Evolutionary conservation across 139 green algal genomes (phyloP), one percentile per base, ranked within the genome.

Genomic region (Chlamydomonas sp.): DNA sequence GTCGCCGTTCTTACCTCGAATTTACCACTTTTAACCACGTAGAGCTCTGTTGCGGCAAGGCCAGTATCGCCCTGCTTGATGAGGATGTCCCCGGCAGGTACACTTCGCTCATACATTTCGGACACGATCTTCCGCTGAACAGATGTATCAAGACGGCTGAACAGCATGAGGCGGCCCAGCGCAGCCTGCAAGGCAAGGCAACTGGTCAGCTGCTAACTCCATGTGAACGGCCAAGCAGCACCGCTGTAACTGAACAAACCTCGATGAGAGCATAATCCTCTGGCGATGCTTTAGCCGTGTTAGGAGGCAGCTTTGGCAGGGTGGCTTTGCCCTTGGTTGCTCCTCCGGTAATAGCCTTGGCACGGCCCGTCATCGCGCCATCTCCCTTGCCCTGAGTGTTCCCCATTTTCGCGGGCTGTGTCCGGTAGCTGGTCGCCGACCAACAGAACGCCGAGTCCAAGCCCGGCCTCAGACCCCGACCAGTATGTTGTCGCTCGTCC

Each of bases 51-150:
- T 62, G 96, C 95, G 60, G 92, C 93, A 12, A 97, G 80, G 62
- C 96, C 95, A 16, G 90, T 96, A 90, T 98, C 97, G 12, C 96
- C 97, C 90, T 99, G 95, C 73, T 96, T 96, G 92, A 99, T 99
- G 49, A 99, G 92, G 68, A 99, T 98, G 77, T 99, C 97, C 3
- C 93, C 94, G 49, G 94, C 94, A 57, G 74, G 78, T 14, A 94
- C 90, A 7, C 74, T 89, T 2, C 91, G 88, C 89, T 97, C 93
- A 84, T 92, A 95, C 94, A 96, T 97, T 80, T 95, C 93, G 17
- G 78, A 77, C 8, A 97, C 95, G 60, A 98, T 91, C 64, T 93
- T 95, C 12, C 90, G 91, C 85, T 98, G 95, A n/a, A 95, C 49
- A 9, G 68, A 79, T 2, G 82, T 8, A 20, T 98, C 96, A 72